A percentile compares a stretch with the other conserved stretches of the same genome.
phyloP scores from a whole-genome alignment of 345 rosid species.

The Balakata baccata region DNA sequence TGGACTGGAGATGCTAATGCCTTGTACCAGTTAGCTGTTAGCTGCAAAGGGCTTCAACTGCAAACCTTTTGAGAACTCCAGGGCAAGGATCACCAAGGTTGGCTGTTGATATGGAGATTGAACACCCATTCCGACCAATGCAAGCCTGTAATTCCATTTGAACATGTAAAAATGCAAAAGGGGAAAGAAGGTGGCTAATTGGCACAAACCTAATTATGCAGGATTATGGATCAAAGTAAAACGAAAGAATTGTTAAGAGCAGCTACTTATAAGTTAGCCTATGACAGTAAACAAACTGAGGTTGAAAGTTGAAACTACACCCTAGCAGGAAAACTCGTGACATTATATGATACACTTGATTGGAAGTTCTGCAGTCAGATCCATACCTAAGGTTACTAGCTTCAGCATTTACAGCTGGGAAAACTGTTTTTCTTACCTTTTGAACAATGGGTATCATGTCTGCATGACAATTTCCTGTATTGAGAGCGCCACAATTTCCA shows the following conservation, averaged over 20 bases:
- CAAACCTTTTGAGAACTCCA: constrained; percentile 39
- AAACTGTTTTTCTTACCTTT: constrained; percentile 34
- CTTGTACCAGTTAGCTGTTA: constrained; percentile 2
- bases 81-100: constrained; percentile 50
- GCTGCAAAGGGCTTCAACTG: constrained; percentile 49
- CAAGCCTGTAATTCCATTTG: constrained; percentile 44
- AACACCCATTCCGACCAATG: constrained; percentile 49
- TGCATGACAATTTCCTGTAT: constrained; percentile 43
- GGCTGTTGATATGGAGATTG: constrained; percentile 36
- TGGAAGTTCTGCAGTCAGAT: too few species aligned
- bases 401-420: too few species aligned
- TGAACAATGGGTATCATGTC: constrained; percentile 29
- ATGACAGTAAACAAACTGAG: too few species aligned
- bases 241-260: too few species aligned
- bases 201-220: neutral
- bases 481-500: constrained; percentile 52
- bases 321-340: too few species aligned
- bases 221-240: constrained; percentile 8
- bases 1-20: too few species aligned
- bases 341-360: too few species aligned
- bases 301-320: too few species aligned
- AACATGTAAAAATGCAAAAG: neutral
- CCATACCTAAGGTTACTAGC: too few species aligned
- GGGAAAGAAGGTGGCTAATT: too few species aligned
- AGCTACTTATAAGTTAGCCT: too few species aligned